Percentiles rank a stretch among this genome's conserved stretches.
phyloP scores from a whole-genome alignment of 306 rosid species.

The Castanea sativa region DNA sequence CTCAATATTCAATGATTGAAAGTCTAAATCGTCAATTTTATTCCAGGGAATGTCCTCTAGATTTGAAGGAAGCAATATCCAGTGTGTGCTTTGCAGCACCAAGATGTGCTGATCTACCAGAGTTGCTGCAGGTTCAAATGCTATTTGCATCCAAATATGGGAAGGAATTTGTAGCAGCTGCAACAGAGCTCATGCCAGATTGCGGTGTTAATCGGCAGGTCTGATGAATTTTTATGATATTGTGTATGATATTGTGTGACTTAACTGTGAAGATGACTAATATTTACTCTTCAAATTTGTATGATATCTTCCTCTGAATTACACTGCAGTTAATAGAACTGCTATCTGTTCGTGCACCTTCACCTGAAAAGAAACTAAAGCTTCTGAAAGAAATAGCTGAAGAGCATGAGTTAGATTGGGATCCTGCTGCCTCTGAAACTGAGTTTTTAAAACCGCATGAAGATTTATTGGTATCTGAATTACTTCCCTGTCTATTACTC shows the following conservation, averaged over 20 bases:
- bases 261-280: not conserved
- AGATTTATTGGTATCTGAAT: constrained; percentile 67
- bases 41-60: constrained; percentile 85
- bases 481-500: constrained; percentile 12
- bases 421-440: constrained; percentile 84
- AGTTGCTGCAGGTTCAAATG: constrained; percentile 86
- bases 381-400: constrained; percentile 93
- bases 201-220: constrained; percentile 99
- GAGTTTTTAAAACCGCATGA: constrained; percentile 74
- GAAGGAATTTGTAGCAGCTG: constrained; percentile 78
- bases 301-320: constrained; percentile 23
- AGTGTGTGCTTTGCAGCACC: constrained; percentile 96
- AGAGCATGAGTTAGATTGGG: constrained; percentile 92
- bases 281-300: constrained; percentile 1
- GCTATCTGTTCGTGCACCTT: constrained; percentile 86
- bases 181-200: constrained; percentile 86
- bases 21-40: not conserved
- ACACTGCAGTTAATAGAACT: constrained; percentile 74
- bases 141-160: constrained; percentile 81
- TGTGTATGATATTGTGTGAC: constrained; percentile 3
- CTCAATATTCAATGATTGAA: not conserved
- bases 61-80: constrained; percentile 95
- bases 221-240: constrained; percentile 21
- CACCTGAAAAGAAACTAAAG: constrained; percentile 78
- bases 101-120: constrained; percentile 89